phyloP scores from a whole-genome alignment of 2,329 filamentous ascomycete species.

The Colletotrichum tofieldiae region DNA sequence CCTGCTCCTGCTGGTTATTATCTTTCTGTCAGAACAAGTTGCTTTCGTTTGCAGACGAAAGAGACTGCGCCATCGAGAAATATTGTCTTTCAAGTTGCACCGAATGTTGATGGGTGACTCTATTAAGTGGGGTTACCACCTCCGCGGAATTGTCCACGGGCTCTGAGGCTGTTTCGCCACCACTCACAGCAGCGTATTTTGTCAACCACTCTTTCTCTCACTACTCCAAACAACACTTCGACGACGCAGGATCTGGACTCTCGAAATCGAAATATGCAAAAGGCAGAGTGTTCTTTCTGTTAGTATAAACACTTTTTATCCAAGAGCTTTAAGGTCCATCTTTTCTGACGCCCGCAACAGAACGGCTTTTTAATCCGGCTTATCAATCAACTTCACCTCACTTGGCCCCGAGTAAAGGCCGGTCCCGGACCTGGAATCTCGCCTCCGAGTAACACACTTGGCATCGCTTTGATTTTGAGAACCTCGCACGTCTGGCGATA shows the following conservation, averaged over 20 bases:
- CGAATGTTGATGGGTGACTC: constrained; percentile 13
- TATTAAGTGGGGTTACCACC: constrained; percentile 31
- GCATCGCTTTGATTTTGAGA: neutral
- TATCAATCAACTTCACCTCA: constrained; percentile 40
- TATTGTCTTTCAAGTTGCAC: neutral
- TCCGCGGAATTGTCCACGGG: neutral
- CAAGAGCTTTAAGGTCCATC: neutral
- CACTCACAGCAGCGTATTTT: constrained; percentile 33
- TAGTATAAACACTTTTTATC: neutral
- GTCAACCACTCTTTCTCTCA: neutral
- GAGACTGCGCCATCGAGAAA: neutral
- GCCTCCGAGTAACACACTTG: neutral
- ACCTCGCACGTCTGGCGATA: neutral
- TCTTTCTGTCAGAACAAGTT: neutral
- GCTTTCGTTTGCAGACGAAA: neutral
- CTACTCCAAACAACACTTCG: neutral
- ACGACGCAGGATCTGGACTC: neutral
- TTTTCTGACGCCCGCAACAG: constrained; percentile 12
- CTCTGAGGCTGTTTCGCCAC: constrained; percentile 25
- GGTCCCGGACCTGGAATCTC: constrained; percentile 23
- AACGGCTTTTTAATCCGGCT: constrained; percentile 19
- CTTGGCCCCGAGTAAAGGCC: constrained; percentile 19
- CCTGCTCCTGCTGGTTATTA: neutral
- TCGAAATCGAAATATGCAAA: neutral
- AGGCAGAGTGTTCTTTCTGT: neutral